A percentile compares a stretch with the other conserved stretches of the same genome.
Evolutionary conservation across 345 rosid species (phyloP).

Genomic region (Cochlearia excelsa): DNA sequence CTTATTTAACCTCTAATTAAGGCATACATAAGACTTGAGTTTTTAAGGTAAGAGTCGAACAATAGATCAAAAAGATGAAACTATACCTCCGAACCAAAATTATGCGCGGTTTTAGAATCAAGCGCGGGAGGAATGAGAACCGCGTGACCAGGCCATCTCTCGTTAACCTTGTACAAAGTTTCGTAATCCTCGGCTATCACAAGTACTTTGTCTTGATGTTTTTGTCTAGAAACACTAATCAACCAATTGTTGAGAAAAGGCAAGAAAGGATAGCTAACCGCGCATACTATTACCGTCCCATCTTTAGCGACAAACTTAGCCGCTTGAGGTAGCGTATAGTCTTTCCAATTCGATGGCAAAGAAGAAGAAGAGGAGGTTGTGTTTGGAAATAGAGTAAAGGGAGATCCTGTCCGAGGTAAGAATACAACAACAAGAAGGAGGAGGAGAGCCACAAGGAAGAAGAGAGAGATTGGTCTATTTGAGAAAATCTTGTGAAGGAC

Average conservation of each 20-base stretch:
- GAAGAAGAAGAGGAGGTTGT: slow-evolving; percentile 26
- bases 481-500: not conserved
- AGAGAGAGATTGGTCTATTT: not conserved
- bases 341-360: slow-evolving; percentile 51
- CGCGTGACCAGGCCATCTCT: slow-evolving; percentile 89
- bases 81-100: slow-evolving; percentile 76
- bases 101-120: slow-evolving; percentile 66
- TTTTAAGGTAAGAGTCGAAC: too few species aligned
- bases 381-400: slow-evolving; percentile 40
- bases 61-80: not conserved
- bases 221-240: slow-evolving; percentile 71
- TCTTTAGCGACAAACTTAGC: slow-evolving; percentile 18
- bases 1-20: not conserved
- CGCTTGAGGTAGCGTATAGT: slow-evolving; percentile 42
- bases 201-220: slow-evolving; percentile 69
- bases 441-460: slow-evolving; percentile 1
- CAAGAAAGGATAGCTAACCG: slow-evolving; percentile 54
- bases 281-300: slow-evolving; percentile 11
- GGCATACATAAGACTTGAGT: too few species aligned
- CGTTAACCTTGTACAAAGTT: slow-evolving; percentile 64
- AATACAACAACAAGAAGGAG: slow-evolving; percentile 10
- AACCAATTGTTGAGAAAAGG: slow-evolving; percentile 32
- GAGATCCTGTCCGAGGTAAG: slow-evolving; percentile 38
- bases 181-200: slow-evolving; percentile 89
- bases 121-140: slow-evolving; percentile 77